Conservation (phyloP, 2,329 filamentous ascomycete species). For the Bretziella fagacearum region DNA sequence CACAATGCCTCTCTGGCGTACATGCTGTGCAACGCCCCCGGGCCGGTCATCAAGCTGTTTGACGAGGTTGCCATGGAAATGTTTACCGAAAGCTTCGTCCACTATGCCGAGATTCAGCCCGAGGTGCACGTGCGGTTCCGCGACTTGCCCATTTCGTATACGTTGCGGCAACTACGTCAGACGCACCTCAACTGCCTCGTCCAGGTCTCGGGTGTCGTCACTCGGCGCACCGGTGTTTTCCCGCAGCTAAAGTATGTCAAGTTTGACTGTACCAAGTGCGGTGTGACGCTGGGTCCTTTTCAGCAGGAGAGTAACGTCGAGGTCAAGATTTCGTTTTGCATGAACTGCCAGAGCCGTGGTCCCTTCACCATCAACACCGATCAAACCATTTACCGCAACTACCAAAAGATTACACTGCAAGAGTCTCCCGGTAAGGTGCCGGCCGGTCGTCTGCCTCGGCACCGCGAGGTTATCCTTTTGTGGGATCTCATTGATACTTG, state of each 20-base stretch:
- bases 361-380: slow-evolving; percentile 94
- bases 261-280: slow-evolving; percentile 91
- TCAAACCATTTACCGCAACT: slow-evolving; percentile 96
- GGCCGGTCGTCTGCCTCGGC: slow-evolving; percentile 80
- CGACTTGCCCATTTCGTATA: slow-evolving; percentile 87
- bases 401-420: slow-evolving; percentile 92
- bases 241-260: slow-evolving; percentile 97
- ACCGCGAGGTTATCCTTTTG: slow-evolving; percentile 84
- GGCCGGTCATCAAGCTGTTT: slow-evolving; percentile 91
- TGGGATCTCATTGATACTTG: slow-evolving; percentile 95
- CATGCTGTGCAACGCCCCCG: slow-evolving; percentile 86
- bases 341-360: slow-evolving; percentile 86
- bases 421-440: slow-evolving; percentile 95
- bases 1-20: slow-evolving; percentile 90
- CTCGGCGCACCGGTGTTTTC: slow-evolving; percentile 84
- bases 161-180: slow-evolving; percentile 83
- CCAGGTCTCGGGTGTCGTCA: slow-evolving; percentile 87
- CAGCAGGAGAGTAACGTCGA: slow-evolving; percentile 94
- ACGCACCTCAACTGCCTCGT: slow-evolving; percentile 92
- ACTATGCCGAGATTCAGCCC: slow-evolving; percentile 93
- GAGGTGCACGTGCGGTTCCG: slow-evolving; percentile 97
- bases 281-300: slow-evolving; percentile 81
- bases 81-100: slow-evolving; percentile 85
- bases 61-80: slow-evolving; percentile 95
- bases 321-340: slow-evolving; percentile 90